Percentiles rank a stretch among this genome's conserved stretches.
phyloP scores from a whole-genome alignment of 176 grass and related monocot genomes.

The Eleusine indica region DNA sequence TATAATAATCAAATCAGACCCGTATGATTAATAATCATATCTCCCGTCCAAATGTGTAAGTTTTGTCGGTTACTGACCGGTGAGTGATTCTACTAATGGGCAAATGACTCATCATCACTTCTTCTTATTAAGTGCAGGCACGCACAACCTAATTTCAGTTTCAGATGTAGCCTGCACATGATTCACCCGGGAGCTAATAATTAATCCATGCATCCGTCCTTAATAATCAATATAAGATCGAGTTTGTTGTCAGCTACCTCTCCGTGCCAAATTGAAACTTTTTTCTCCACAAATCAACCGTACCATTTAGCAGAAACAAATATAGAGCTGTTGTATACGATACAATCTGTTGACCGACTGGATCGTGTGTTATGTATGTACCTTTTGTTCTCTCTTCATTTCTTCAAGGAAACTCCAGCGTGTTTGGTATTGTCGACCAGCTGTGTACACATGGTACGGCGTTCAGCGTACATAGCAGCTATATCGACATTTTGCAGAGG shows the following conservation, averaged over 20 bases:
- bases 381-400: slow-evolving; percentile 24
- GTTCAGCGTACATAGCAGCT: background rate
- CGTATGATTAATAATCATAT: background rate
- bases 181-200: background rate
- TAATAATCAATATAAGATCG: background rate
- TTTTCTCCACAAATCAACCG: no score
- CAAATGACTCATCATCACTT: background rate
- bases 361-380: background rate
- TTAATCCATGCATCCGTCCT: background rate
- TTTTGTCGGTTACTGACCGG: slow-evolving; percentile 36
- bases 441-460: background rate
- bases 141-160: slow-evolving; percentile 10
- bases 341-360: background rate
- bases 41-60: background rate
- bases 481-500: background rate
- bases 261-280: background rate
- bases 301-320: no score
- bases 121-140: no score
- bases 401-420: slow-evolving; percentile 48
- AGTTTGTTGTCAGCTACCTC: background rate
- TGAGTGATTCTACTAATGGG: background rate
- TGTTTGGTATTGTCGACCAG: slow-evolving; percentile 18
- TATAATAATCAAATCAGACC: background rate
- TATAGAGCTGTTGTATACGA: background rate
- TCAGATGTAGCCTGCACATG: slow-evolving; percentile 9